phyloP scores from a whole-genome alignment of 176 grass and related monocot species.

The Aegilops umbellulata region DNA sequence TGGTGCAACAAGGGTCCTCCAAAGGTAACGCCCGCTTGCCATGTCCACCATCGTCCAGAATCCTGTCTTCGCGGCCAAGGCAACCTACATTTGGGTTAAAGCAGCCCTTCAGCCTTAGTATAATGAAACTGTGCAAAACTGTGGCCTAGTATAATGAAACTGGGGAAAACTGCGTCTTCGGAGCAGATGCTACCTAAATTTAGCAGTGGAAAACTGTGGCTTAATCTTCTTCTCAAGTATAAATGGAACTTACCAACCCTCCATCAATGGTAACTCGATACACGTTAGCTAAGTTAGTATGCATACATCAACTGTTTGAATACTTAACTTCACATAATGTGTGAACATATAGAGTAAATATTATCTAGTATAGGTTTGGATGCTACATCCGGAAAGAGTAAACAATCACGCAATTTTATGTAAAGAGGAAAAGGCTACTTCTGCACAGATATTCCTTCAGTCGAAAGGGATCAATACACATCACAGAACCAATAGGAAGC shows the following conservation, averaged over 20 bases:
- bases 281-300: background rate
- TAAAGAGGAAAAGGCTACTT: background rate
- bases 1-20: conserved; percentile 65
- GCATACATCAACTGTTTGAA: background rate
- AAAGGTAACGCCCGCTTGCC: conserved; percentile 87
- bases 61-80: conserved; percentile 54
- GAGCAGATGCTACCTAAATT: conserved; percentile 66
- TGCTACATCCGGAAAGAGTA: background rate
- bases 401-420: background rate
- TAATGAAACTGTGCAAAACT: no score
- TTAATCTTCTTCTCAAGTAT: background rate
- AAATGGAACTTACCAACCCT: background rate
- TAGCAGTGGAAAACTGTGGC: background rate
- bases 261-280: background rate
- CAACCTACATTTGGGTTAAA: conserved; percentile 49
- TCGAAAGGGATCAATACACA: background rate
- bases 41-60: conserved; percentile 96
- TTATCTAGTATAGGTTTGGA: background rate
- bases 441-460: background rate
- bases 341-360: background rate
- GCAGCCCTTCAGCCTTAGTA: background rate
- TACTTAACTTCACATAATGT: background rate
- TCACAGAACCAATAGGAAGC: background rate
- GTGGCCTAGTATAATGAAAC: no score
- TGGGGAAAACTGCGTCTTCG: conserved; percentile 21